Evolutionary conservation across 345 rosid genomes (phyloP).

Genomic region (Linum lewisii): DNA sequence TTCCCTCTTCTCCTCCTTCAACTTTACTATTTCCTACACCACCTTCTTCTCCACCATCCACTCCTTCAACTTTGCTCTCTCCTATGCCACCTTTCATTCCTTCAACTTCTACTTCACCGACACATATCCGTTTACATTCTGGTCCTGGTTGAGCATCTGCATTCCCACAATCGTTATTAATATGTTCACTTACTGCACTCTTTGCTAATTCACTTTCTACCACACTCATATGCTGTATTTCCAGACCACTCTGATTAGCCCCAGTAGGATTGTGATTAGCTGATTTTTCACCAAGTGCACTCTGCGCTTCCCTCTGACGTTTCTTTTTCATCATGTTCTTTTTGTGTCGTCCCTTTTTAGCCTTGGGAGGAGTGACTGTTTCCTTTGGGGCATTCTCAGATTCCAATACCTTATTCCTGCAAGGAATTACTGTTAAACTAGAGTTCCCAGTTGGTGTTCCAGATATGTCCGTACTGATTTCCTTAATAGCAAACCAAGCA

Average conservation of each 20-base stretch:
- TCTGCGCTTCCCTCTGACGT: not conserved
- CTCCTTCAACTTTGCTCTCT: not conserved
- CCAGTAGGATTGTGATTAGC: too few species aligned
- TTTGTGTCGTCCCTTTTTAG: slow-evolving; percentile 47
- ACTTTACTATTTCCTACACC: too few species aligned
- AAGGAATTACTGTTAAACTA: slow-evolving; percentile 68
- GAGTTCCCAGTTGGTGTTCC: slow-evolving; percentile 18
- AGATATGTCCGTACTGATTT: slow-evolving; percentile 29
- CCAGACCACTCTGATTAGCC: too few species aligned
- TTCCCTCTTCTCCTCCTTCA: too few species aligned
- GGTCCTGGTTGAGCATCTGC: not conserved
- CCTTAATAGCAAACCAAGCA: slow-evolving; percentile 65
- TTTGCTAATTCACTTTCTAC: not conserved
- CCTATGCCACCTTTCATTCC: not conserved
- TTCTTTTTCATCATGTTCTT: slow-evolving; percentile 18
- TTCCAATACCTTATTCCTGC: slow-evolving; percentile 50
- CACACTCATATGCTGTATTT: too few species aligned
- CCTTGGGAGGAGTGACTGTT: slow-evolving; percentile 26
- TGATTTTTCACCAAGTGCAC: not conserved
- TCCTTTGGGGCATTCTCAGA: slow-evolving; percentile 12
- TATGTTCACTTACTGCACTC: not conserved
- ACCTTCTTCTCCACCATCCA: too few species aligned
- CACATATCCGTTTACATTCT: not conserved
- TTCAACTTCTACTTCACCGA: not conserved
- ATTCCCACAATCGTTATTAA: too few species aligned